Evolutionary conservation across 2,329 filamentous ascomycete species (phyloP).

Genomic region (Alternaria sp.): DNA sequence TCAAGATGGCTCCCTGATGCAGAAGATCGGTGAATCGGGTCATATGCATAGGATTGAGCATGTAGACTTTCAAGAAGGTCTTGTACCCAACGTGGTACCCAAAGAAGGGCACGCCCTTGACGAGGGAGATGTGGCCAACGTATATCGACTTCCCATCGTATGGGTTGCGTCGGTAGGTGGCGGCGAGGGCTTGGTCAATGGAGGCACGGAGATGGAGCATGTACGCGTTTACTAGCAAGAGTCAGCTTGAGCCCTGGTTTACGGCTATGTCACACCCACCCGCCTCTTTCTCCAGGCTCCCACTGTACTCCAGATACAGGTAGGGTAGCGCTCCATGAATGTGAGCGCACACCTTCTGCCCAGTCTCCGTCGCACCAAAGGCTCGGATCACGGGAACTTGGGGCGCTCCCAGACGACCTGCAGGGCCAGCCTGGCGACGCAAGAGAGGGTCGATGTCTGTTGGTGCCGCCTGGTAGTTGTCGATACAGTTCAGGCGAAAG

Average conservation of each 20-base stretch:
- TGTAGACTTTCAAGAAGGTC: conserved; percentile 92
- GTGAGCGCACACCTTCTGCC: conserved; percentile 95
- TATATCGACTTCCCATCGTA: conserved; percentile 74
- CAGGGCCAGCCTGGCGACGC: conserved; percentile 66
- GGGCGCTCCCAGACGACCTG: conserved; percentile 68
- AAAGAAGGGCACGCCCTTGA: conserved; percentile 95
- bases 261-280: conserved; percentile 60
- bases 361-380: conserved; percentile 92
- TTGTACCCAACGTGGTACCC: conserved; percentile 93
- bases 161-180: conserved; percentile 81
- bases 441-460: conserved; percentile 83
- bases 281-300: conserved; percentile 70
- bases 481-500: conserved; percentile 92
- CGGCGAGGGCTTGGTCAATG: conserved; percentile 87
- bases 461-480: conserved; percentile 86
- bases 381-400: conserved; percentile 86
- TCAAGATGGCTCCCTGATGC: conserved; percentile 86
- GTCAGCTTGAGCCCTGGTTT: conserved; percentile 21
- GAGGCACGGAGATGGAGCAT: conserved; percentile 82
- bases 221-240: conserved; percentile 71
- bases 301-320: conserved; percentile 86
- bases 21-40: conserved; percentile 87
- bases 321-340: conserved; percentile 96
- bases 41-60: conserved; percentile 87
- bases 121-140: conserved; percentile 88